Evolutionary conservation across 495 filamentous ascomycete species (phyloP).

Genomic region (Thermothielavioides terrestris): DNA sequence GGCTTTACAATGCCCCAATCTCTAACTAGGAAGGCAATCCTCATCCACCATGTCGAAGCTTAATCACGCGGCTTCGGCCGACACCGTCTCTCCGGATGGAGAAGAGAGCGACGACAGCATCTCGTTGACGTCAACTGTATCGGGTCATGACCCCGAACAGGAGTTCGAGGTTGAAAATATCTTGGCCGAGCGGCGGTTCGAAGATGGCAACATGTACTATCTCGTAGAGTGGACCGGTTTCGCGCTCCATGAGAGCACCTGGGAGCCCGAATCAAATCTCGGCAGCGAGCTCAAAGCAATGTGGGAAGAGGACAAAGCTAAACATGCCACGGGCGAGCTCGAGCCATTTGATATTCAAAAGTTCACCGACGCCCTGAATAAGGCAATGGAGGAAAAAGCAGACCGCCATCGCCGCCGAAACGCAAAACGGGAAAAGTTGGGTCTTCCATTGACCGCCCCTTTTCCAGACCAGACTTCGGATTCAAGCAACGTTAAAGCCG

Average conservation of each 20-base stretch:
- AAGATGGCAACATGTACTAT: slow-evolving; percentile 39
- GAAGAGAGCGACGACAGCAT: slow-evolving; percentile 45
- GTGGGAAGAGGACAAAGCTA: slow-evolving; percentile 47
- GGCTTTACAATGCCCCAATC: no score
- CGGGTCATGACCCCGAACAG: slow-evolving; percentile 32
- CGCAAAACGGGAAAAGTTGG: slow-evolving; percentile 35
- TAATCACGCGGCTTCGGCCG: neutral
- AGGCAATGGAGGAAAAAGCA: slow-evolving; percentile 20
- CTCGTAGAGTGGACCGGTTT: slow-evolving; percentile 65
- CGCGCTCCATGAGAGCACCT: slow-evolving; percentile 46
- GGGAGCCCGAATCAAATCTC: slow-evolving; percentile 55
- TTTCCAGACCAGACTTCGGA: slow-evolving; percentile 7
- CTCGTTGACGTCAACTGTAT: slow-evolving; percentile 53
- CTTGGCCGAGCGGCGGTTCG: slow-evolving; percentile 39
- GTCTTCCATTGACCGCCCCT: slow-evolving; percentile 21
- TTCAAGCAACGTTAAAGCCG: slow-evolving; percentile 15
- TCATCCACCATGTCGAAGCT: slow-evolving; percentile 11
- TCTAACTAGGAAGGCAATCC: no score
- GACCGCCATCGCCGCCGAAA: slow-evolving; percentile 43
- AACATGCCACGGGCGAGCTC: slow-evolving; percentile 33
- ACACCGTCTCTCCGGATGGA: neutral
- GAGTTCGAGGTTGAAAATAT: slow-evolving; percentile 45
- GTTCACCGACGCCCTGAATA: slow-evolving; percentile 32
- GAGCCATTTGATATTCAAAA: slow-evolving; percentile 41
- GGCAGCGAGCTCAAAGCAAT: slow-evolving; percentile 36